These are phyloP conservation scores for Viola pubescens DNA, from an alignment of 441 rosid genomes.

Conservation along the genomic window DNA sequence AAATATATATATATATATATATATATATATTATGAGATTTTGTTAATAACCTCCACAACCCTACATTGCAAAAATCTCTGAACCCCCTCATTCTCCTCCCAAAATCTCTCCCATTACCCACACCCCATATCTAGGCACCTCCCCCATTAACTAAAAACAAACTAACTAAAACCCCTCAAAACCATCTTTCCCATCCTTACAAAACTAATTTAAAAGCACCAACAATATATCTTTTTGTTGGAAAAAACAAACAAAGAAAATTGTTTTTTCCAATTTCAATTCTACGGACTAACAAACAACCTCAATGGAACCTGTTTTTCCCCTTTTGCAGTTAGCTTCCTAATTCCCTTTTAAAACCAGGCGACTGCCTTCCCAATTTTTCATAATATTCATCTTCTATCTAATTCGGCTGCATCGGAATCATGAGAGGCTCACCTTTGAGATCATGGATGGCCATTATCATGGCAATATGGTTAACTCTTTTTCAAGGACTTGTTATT, in stretches of 20 bases:
- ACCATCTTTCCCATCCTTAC: not conserved
- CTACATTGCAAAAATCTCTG: not conserved
- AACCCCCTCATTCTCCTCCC: constrained; percentile 9
- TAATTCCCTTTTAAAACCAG: too few species aligned
- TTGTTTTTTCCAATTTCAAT: not conserved
- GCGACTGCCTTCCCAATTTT: not conserved
- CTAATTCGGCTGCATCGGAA: not conserved
- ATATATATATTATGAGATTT: too few species aligned
- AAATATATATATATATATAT: too few species aligned
- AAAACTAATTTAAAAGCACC: not conserved
- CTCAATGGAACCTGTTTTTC: too few species aligned
- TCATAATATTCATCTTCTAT: not conserved
- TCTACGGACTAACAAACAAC: not conserved
- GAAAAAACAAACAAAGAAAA: not conserved
- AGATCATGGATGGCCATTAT: constrained; percentile 23
- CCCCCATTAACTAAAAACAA: not conserved
- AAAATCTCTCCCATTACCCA: constrained; percentile 11
- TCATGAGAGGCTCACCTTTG: constrained; percentile 23
- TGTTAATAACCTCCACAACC: too few species aligned
- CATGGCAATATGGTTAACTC: constrained; percentile 25
- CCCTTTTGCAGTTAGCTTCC: too few species aligned
- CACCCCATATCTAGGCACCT: not conserved
- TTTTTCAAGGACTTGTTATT: constrained; percentile 30
- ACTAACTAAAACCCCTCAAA: not conserved
- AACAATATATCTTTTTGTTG: not conserved